Evolutionary conservation across 2,329 filamentous ascomycete species (phyloP).

Genomic region (Lithohypha guttulata): DNA sequence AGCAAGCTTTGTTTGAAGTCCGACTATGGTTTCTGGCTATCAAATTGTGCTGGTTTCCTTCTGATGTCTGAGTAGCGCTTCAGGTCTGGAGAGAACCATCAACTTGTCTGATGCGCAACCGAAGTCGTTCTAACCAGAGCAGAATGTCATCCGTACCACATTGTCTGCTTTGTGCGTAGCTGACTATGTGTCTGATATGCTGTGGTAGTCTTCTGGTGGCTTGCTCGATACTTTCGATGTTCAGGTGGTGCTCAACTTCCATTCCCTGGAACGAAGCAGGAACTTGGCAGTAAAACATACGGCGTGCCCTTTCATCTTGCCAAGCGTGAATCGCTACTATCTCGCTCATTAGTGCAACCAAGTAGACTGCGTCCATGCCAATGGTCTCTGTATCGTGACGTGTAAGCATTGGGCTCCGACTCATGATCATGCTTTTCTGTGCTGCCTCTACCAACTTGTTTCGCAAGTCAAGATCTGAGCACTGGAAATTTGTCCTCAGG

Average conservation of each 20-base stretch:
- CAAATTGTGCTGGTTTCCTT: no score
- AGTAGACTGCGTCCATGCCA: constrained; percentile 1
- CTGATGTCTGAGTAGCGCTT: no score
- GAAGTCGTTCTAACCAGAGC: constrained; percentile 7
- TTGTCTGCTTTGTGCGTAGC: background rate
- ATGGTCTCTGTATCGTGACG: background rate
- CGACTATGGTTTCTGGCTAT: no score
- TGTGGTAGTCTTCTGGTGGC: background rate
- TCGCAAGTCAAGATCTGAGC: background rate
- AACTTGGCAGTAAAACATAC: background rate
- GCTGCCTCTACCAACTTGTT: background rate
- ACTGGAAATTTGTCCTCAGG: background rate
- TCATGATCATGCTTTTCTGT: background rate
- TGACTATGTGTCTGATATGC: background rate
- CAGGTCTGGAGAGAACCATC: no score
- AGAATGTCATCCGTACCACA: constrained; percentile 6
- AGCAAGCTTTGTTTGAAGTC: no score
- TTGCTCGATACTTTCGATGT: background rate
- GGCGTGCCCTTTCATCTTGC: background rate
- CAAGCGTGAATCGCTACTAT: constrained; percentile 2
- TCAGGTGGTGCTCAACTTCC: constrained; percentile 5
- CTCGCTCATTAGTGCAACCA: constrained; percentile 7
- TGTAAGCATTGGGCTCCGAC: background rate
- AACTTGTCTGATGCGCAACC: constrained; percentile 4
- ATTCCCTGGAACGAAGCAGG: background rate